A percentile compares a stretch with the other conserved stretches of the same genome.
These are phyloP conservation scores for Cnidoscolus chayamansa DNA, from an alignment of 441 rosid genomes.

Conservation along the genomic window DNA sequence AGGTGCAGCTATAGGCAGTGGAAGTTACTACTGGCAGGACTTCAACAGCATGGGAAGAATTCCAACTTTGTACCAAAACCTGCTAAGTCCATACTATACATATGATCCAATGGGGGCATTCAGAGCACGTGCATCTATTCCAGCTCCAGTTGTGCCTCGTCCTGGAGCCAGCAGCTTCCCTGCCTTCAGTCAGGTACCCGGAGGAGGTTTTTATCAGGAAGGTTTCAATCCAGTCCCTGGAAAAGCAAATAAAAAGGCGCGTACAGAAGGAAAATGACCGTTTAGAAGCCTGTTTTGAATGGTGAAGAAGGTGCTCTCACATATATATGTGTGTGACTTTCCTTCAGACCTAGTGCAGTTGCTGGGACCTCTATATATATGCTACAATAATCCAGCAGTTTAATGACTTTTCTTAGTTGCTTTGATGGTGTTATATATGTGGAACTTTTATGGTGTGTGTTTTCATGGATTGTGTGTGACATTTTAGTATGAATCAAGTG, in stretches of 20 bases:
- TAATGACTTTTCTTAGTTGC: too few relatives aligned
- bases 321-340: neutral
- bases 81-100: slow-evolving; percentile 9
- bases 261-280: neutral
- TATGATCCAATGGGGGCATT: slow-evolving; percentile 5
- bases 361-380: neutral
- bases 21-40: neutral
- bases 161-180: neutral
- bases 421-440: too few relatives aligned
- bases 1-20: neutral
- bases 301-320: too few relatives aligned
- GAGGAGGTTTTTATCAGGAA: slow-evolving; percentile 10
- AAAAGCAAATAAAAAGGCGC: neutral
- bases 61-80: slow-evolving; percentile 13
- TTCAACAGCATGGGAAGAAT: neutral
- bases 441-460: too few relatives aligned
- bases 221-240: slow-evolving; percentile 3
- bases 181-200: neutral
- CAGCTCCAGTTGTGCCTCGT: neutral
- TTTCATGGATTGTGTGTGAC: too few relatives aligned
- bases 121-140: neutral
- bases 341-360: neutral
- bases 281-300: neutral
- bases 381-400: too few relatives aligned
- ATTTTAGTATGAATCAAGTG: too few relatives aligned